Base-by-base conservation (phyloP, 2,329 filamentous ascomycete species). In the Drechslerella dactyloides region DNA sequence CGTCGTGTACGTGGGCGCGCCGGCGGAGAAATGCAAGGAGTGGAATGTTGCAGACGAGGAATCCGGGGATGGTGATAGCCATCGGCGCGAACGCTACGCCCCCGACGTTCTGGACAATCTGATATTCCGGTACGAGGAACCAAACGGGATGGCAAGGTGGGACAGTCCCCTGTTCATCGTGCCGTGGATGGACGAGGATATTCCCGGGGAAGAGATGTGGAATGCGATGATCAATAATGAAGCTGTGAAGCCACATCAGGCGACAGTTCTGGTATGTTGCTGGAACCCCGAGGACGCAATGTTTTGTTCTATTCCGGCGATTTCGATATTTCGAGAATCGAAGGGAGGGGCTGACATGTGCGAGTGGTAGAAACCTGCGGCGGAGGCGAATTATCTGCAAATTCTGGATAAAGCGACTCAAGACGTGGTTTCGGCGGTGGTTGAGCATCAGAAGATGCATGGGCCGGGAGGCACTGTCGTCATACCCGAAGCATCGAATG, bases 111-210 rank as follows among this genome's bases (percentile, higher is more conserved):
- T 90, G 83, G 89, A 92, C 74, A 91, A 92, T 75, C 83, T 93
- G 10, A 86, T 91, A 35, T 93, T 91, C 78, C 84, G 90, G 61
- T 93, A 93, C 78, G 90, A 96, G 79, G 90, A 96, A 80, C 90
- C 91, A 13, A 94, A 93, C 78, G 86, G 88, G 21, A 93, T 93
- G 89, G 88, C 85, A 1, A 82, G 90, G 48, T 96, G 91, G 91
- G 90, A 96, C 78, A 89, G 88, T 61, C 90, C 91, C 1, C 83
- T 94, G 1, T 94, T 93, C 80, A 89, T 89, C 2, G 83, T 94
- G 0, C 84, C 91, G 10, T 90, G 88, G 83, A 88, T 92, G 50
- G 91, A 96, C 78, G 84, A 85, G 63, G 79, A 75, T 33, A 79
- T 81, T 70, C 83, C 84, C 1, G 89, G 87, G 73, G 85, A 88